These are phyloP conservation scores for Curvularia sp. DNA, from an alignment of 2,329 filamentous ascomycete genomes.

Conservation along the genomic window DNA sequence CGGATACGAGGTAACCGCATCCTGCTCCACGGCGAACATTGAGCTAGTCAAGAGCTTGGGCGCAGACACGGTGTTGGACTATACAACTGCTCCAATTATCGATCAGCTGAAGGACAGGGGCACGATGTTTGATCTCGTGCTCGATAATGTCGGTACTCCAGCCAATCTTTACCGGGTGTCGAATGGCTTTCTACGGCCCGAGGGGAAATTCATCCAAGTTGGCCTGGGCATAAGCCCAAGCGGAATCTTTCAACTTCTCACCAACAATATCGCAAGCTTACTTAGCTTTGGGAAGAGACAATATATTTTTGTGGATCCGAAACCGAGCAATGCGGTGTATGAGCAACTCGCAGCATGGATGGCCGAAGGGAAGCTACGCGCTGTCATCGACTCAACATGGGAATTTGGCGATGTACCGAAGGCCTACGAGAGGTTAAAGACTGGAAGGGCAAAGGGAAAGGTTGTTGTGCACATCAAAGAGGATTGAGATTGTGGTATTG, in stretches of 20 bases:
- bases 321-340: slow-evolving; percentile 27
- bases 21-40: slow-evolving; percentile 63
- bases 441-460: slow-evolving; percentile 62
- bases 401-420: slow-evolving; percentile 61
- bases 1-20: slow-evolving; percentile 63
- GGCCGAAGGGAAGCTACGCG: slow-evolving; percentile 62
- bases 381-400: slow-evolving; percentile 62
- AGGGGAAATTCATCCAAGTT: slow-evolving; percentile 17
- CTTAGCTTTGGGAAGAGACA: not conserved
- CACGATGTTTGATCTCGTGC: slow-evolving; percentile 57
- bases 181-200: slow-evolving; percentile 10
- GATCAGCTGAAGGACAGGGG: slow-evolving; percentile 55
- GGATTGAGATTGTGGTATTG: not conserved
- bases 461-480: slow-evolving; percentile 52
- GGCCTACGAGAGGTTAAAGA: slow-evolving; percentile 64
- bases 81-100: slow-evolving; percentile 57
- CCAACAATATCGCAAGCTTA: slow-evolving; percentile 5
- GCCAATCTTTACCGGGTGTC: slow-evolving; percentile 28
- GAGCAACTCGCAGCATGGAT: slow-evolving; percentile 61
- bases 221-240: not conserved
- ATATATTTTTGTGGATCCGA: slow-evolving; percentile 31
- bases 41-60: slow-evolving; percentile 63
- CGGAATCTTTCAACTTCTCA: not conserved
- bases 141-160: slow-evolving; percentile 62
- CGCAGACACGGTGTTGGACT: slow-evolving; percentile 67